A percentile compares a stretch with the other conserved stretches of the same genome.
These are phyloP conservation scores for Pestalotiopsis fici DNA, from an alignment of 2,329 filamentous ascomycete species.

Conservation along the genomic window DNA sequence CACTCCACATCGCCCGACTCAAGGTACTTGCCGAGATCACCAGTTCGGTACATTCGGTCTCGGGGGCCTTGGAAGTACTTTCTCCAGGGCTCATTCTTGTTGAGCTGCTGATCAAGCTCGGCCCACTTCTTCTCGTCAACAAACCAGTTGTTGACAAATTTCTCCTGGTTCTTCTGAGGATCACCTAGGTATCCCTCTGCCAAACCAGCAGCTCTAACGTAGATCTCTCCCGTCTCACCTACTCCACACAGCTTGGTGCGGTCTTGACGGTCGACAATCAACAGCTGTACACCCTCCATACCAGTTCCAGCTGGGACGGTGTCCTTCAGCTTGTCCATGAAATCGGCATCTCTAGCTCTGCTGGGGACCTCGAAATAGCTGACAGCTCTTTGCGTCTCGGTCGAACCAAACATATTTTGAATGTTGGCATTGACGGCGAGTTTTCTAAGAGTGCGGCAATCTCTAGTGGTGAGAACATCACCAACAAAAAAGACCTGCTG, in stretches of 20 bases:
- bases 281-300: slow-evolving; percentile 74
- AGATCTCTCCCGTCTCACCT: slow-evolving; percentile 73
- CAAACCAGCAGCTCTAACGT: slow-evolving; percentile 70
- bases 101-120: slow-evolving; percentile 59
- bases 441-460: slow-evolving; percentile 75
- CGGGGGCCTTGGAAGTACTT: slow-evolving; percentile 77
- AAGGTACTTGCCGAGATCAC: slow-evolving; percentile 70
- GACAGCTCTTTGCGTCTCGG: slow-evolving; percentile 81
- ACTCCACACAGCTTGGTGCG: slow-evolving; percentile 63
- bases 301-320: slow-evolving; percentile 73
- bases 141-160: slow-evolving; percentile 88
- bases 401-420: slow-evolving; percentile 87
- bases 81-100: slow-evolving; percentile 71
- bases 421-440: slow-evolving; percentile 76
- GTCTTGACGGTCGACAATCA: slow-evolving; percentile 67
- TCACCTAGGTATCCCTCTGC: slow-evolving; percentile 75
- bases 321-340: slow-evolving; percentile 65
- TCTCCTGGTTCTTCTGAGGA: slow-evolving; percentile 62
- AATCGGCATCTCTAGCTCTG: slow-evolving; percentile 56
- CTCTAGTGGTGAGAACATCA: slow-evolving; percentile 82
- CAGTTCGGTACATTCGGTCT: slow-evolving; percentile 84
- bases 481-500: slow-evolving; percentile 87
- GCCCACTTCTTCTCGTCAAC: slow-evolving; percentile 72
- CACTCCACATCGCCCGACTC: slow-evolving; percentile 17
- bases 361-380: slow-evolving; percentile 70